phyloP scores from a whole-genome alignment of 441 rosid genomes.

The Syzygium syzygioides region DNA sequence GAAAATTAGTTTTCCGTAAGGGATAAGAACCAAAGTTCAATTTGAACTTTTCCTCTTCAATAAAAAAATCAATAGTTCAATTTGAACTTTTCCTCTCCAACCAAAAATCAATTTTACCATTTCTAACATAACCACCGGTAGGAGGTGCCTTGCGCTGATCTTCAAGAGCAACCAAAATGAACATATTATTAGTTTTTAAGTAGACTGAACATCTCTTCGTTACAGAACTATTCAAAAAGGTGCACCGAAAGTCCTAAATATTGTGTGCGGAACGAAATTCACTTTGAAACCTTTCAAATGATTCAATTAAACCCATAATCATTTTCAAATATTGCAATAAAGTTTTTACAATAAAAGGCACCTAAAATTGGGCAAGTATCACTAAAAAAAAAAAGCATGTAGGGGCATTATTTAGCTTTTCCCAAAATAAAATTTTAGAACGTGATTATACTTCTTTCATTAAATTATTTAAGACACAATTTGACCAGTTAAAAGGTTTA shows the following conservation, averaged over 20 bases:
- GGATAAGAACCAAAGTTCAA: no score
- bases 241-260: background rate
- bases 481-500: rapidly evolving
- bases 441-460: rapidly evolving
- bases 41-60: no score
- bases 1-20: no score
- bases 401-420: background rate
- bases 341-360: background rate
- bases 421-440: rapidly evolving
- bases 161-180: background rate
- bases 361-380: rapidly evolving
- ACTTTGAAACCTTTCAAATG: background rate
- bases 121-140: no score
- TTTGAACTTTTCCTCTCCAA: no score
- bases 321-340: rapidly evolving
- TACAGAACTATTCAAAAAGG: background rate
- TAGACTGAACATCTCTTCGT: background rate
- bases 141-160: no score
- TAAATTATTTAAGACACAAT: background rate
- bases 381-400: background rate
- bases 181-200: background rate
- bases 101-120: no score
- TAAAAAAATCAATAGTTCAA: no score
- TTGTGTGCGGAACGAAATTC: rapidly evolving
- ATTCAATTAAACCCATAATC: rapidly evolving